Percentiles rank a stretch among this genome's conserved stretches.
phyloP scores from a whole-genome alignment of 2,329 filamentous ascomycete species.

The Alternaria ventricosa region DNA sequence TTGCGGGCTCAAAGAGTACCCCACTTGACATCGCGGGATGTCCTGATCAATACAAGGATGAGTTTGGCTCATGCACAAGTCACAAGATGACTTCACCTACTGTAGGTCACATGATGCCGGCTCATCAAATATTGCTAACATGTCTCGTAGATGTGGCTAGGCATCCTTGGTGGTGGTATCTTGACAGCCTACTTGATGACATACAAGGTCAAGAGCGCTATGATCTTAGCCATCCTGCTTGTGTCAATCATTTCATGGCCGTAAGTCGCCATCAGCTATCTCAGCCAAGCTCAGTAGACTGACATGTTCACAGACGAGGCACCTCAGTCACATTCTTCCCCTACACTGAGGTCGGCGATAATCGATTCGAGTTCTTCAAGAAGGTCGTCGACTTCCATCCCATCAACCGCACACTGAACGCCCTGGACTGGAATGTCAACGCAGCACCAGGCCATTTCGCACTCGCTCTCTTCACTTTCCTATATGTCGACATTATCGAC shows the following conservation, averaged over 20 bases:
- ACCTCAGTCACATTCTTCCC: conserved; percentile 83
- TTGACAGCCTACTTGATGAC: conserved; percentile 82
- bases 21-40: conserved; percentile 81
- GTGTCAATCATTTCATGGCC: conserved; percentile 92
- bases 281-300: conserved; percentile 11
- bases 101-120: conserved; percentile 30
- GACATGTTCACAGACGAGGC: conserved; percentile 53
- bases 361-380: conserved; percentile 82
- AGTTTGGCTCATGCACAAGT: conserved; percentile 65
- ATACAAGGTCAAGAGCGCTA: conserved; percentile 84
- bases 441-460: conserved; percentile 76
- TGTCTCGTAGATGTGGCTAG: conserved; percentile 73
- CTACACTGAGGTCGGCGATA: conserved; percentile 69
- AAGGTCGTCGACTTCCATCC: conserved; percentile 81
- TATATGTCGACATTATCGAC: conserved; percentile 93
- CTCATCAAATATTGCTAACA: conserved; percentile 8
- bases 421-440: conserved; percentile 75
- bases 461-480: conserved; percentile 82
- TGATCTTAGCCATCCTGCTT: conserved; percentile 80
- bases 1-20: conserved; percentile 68
- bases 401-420: conserved; percentile 72
- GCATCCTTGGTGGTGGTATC: conserved; percentile 83
- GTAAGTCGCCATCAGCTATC: conserved; percentile 28
- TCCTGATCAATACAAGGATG: conserved; percentile 57
- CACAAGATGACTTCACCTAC: conserved; percentile 82